Evolutionary conservation across 768 basidiomycete genomes (phyloP), one percentile per base, ranked within the genome.

Genomic region (Tricholoma flavovirens): DNA sequence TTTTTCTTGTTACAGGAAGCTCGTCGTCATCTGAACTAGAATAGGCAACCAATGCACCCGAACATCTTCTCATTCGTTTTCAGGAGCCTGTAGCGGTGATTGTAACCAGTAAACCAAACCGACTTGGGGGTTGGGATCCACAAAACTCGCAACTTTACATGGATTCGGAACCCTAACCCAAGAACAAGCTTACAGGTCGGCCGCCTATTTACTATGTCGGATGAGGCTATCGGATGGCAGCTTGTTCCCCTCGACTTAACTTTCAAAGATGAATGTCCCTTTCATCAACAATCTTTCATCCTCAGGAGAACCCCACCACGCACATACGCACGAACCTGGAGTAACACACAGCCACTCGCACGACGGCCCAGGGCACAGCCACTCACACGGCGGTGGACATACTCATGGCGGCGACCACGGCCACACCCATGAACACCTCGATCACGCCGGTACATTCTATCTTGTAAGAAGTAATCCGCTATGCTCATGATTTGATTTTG

Each of bases 351-450:
- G 40, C 21, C 40, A 42, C 40, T 76, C 79, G 48, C 84, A 83
- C 62, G 81, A 73, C 9, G 79, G 77, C 42, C 3, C 3, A 3
- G 93, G 95, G 53, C 94, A 97, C 65, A 94, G 94, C 4, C 95
- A 98, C 64, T 93, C 93, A 0, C 96, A 98, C 67, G 96, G 97
- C 64, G 50, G 50, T 26, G 24, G 24, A 3, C 24, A 26, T 26
- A 93, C 93, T 0, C 95, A 98, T 21, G 52, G 52, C 38, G 40
- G 5, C 42, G 93, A 95, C 53, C 95, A 98, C 65, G 95, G 95
- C 4, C 96, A 98, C 64, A 93, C 93, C 0, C 96, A 98, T 68
- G 96, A 98, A 59, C 86, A 90, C 64, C 78, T 96, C 49, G 93
- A 97, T 54, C 79, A 97, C 72, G 79, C 94, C 56, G 95, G 95